These are phyloP conservation scores for Xylaria sp. DNA, from an alignment of 2,329 filamentous ascomycete genomes.

Conservation along the genomic window DNA sequence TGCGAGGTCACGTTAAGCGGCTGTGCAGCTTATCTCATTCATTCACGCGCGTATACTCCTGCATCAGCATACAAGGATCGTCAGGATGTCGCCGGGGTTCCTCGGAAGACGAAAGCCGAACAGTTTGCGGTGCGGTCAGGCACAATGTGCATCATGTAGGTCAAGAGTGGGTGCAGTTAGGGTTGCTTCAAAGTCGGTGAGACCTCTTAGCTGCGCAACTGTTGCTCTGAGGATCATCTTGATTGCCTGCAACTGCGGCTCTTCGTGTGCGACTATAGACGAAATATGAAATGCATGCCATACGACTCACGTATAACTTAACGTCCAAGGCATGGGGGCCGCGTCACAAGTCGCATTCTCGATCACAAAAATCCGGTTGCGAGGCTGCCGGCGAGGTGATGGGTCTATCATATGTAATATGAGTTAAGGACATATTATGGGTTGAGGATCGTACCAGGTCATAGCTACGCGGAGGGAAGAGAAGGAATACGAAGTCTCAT, in stretches of 20 bases:
- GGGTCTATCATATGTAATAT: too few species aligned
- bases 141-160: conserved; percentile 13
- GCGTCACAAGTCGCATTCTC: neutral
- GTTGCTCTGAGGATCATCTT: neutral
- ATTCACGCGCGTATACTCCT: neutral
- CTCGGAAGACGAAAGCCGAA: conserved; percentile 11
- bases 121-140: neutral
- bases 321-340: neutral
- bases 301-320: neutral
- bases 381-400: neutral
- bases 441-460: neutral
- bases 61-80: neutral
- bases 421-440: too few species aligned
- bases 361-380: neutral
- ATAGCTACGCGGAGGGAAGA: neutral
- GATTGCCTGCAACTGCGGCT: neutral
- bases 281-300: too few species aligned
- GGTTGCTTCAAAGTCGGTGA: conserved; percentile 4
- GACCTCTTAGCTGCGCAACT: neutral
- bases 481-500: neutral
- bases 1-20: neutral
- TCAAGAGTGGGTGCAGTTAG: conserved; percentile 1
- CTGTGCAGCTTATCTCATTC: neutral
- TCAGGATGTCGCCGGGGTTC: conserved; percentile 1
- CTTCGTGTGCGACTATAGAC: neutral